Base-by-base conservation (phyloP, 352 stramenopile species). In the Phytophthora sp. region DNA sequence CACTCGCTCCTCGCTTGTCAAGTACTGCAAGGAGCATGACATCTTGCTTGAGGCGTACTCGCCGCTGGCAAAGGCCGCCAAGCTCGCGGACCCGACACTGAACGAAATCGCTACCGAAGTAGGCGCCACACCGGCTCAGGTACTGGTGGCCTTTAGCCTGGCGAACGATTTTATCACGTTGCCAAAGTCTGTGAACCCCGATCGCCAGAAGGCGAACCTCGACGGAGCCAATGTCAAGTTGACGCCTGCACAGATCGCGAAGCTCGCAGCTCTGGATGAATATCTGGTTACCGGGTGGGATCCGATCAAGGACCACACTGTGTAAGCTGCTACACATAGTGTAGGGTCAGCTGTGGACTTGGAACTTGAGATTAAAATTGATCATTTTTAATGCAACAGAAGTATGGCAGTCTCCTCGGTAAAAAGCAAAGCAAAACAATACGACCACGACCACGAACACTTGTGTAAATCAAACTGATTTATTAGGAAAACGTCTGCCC, bases 31-130 rank as follows among this genome's bases (percentile, higher is more conserved):
- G 18, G 7, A 55, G 17, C 45, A 79, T 6, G 66, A 62, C 12
- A 88, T 89, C n/a, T n/a, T 72, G 0, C 54, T 90, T 1, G 51
- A 87, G 52, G 82, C 84, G 13, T 93, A 90, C 56, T 91, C 79
- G 15, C 76, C 77, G 6, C 50, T 89, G 9, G 78, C 59, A 3
- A 46, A 21, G 17, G 34, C 35, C 8, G 8, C n/a, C 6, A 45
- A 57, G n/a, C 15, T 57, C 23, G 24, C 57, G 10, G 64, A 85
- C 30, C 30, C 59, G 6, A 62, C 62, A n/a, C 17, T 87, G 4
- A 18, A 42, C 3, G 51, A 60, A 18, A 67, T 90, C 23, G 78
- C 78, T 12, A 41, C 42, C 0, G 45, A 83, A 15, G 31, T 71
- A 9, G 46, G 52, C 11, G 69, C 65, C 4, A 72, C 78, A 1